Base-by-base conservation (phyloP, 169 alveolate species). In the Pseudocohnilembus persalinus region DNA sequence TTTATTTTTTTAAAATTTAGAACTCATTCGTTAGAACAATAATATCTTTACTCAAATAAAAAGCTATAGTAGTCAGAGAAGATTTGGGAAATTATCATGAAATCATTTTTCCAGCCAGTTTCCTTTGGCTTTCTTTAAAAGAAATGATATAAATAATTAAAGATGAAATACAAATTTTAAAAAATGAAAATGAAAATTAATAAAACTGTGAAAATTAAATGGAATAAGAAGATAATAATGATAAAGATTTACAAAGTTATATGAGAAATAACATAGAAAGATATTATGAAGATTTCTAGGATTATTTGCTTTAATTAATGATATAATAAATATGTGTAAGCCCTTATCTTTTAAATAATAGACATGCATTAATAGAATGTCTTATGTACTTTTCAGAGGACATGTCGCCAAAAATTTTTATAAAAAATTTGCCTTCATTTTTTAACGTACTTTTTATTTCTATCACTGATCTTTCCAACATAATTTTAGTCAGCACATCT, bases 361-460 rank as follows among this genome's bases (percentile, higher is more conserved):
- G 68, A 11, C 68, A 49, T 4, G 20, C 68, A 4, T 20, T 49
- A 11, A 49, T 49, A 4, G 20, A 49, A 49, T 49, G 20, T 20
- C 68, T 49, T 11, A 49, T 20, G 26, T 49, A 49, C 4, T 49
- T 49, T 49, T 49, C 20, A 20, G 68, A 49, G 20, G 20, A 11
- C 20, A 49, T 49, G 68, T 20, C 68, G 4, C 4, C 4, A 49
- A 49, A 49, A 49, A 11, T 49, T 4, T 20, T 49, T 49, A 4
- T 49, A 11, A 49, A 49, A 11, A 49, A 49, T 20, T 49, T 49
- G 68, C 20, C 20, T 49, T 49, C 20, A 11, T 49, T 49, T 49
- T 49, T 79, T 79, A 79, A 79, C 76, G 63, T 73, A 29, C 28
- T 79, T 32, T 79, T 79, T 63, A 64, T 79, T 49, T 49, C 29